Base-by-base conservation (phyloP, 768 basidiomycete species). In the Suillus bovinus region DNA sequence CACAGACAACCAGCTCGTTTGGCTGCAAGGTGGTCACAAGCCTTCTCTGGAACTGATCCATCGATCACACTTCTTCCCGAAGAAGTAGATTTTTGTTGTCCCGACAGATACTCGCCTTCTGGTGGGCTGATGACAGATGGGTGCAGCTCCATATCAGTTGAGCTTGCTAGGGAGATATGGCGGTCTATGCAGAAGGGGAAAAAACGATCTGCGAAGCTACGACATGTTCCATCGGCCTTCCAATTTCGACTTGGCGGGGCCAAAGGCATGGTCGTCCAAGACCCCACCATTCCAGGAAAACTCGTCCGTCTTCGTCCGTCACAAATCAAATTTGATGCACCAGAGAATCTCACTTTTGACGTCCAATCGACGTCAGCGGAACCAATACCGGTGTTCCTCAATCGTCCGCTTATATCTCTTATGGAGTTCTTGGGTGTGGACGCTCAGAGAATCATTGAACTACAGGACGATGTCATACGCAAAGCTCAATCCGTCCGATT, bases 301-400 rank as follows among this genome's bases (percentile, higher is more conserved):
- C 72, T 74, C 1, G 66, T 84, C 33, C 70, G 70, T 60, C 65
- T 84, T 16, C 77, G 84, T 0, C 72, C 75, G 0, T 82, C 81
- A 0, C 90, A 90, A 87, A 80, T 83, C 66, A 91, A 93, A 71
- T 91, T 91, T 64, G 76, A 82, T 33, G 80, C 80, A 1, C 78
- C 78, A 0, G 67, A 78, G 77, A 77, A 70, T 36, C 72, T 70
- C 9, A 78, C 79, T 14, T 73, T 85, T 24, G 80, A 84, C 57
- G 82, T 86, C 61, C 79, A 83, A 24, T 71, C 77, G 16, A 78
- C 78, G 5, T 86, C 83, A 31, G 58, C 73, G 1, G 69, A 73
- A 41, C 82, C 84, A 8, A 79, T 74, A 58, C 63, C 70, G 7
- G 72, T 80, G 69, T 82, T 78, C 55, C 68, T 83, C 57, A 83